Evolutionary conservation across 257 asterid species (phyloP).

Genomic region (Ajuga chamaepitys): DNA sequence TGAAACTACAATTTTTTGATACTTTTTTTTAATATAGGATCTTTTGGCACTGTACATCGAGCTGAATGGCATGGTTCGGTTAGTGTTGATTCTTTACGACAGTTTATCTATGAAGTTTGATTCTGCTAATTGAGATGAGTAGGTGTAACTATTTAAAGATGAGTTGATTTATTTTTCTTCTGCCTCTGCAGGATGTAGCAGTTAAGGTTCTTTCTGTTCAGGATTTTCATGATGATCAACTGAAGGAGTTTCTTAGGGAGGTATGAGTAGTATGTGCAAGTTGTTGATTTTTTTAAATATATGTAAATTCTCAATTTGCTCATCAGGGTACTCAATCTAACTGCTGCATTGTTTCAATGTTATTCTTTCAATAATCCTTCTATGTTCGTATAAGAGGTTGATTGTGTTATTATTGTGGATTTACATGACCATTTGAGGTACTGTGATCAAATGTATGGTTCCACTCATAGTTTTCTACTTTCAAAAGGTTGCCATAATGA

Average conservation of each 20-base stretch:
- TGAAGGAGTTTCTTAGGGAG: conserved; percentile 94
- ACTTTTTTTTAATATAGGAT: conserved; percentile 40
- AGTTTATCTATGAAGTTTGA: not conserved
- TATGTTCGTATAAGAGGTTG: not conserved
- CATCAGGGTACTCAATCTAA: no score
- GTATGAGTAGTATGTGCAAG: conserved; percentile 29
- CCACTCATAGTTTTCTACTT: not conserved
- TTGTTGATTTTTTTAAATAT: not conserved
- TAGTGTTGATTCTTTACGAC: conserved; percentile 26
- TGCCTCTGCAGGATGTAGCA: conserved; percentile 78
- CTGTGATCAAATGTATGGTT: no score
- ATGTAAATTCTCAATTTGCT: no score
- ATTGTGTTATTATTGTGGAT: not conserved
- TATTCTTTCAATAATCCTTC: not conserved
- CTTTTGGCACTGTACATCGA: conserved; percentile 98
- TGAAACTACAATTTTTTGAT: conserved; percentile 12
- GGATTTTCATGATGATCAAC: conserved; percentile 87
- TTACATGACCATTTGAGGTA: no score
- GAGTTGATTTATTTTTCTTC: not conserved
- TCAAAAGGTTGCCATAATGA: conserved; percentile 90
- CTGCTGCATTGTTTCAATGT: not conserved
- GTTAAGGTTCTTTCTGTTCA: conserved; percentile 77
- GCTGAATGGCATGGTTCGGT: conserved; percentile 99
- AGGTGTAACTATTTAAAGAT: conserved; percentile 7
- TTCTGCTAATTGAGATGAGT: no score